Percentiles rank a stretch among this genome's conserved stretches.
Conservation (phyloP, 2,329 filamentous ascomycete species). For the Xylariaceae sp. region DNA sequence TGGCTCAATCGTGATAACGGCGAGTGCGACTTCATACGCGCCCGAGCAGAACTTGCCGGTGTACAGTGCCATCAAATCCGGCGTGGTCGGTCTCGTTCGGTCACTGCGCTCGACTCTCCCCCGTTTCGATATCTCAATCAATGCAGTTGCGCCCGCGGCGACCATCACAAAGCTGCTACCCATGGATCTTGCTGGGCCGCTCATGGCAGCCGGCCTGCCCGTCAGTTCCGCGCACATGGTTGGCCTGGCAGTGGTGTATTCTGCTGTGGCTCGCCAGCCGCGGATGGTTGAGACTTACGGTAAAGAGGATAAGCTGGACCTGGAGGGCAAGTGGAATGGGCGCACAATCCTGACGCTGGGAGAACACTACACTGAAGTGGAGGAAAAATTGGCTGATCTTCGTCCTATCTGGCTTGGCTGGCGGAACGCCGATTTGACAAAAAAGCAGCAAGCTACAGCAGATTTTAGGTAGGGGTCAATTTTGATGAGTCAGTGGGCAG, state of each 20-base stretch:
- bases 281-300: slow-evolving; percentile 34
- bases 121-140: slow-evolving; percentile 33
- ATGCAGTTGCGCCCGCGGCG: slow-evolving; percentile 35
- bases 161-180: slow-evolving; percentile 32
- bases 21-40: slow-evolving; percentile 33
- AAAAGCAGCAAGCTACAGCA: slow-evolving; percentile 24
- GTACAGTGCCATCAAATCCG: slow-evolving; percentile 11
- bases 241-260: slow-evolving; percentile 34
- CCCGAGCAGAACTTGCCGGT: slow-evolving; percentile 33
- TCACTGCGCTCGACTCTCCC: slow-evolving; percentile 27
- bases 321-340: slow-evolving; percentile 31
- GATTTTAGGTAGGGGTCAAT: no score
- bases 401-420: slow-evolving; percentile 30
- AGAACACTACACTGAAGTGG: slow-evolving; percentile 34
- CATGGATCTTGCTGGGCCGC: slow-evolving; percentile 16
- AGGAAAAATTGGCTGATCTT: slow-evolving; percentile 25
- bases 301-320: slow-evolving; percentile 25
- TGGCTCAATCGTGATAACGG: slow-evolving; percentile 34
- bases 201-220: slow-evolving; percentile 30
- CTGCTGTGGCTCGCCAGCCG: slow-evolving; percentile 32
- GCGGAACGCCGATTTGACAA: slow-evolving; percentile 25
- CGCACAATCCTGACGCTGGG: slow-evolving; percentile 33
- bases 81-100: slow-evolving; percentile 32
- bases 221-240: slow-evolving; percentile 32
- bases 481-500: no score